These are phyloP conservation scores for Ustilago esculenta DNA, from an alignment of 1,284 basidiomycete genomes.

Conservation along the genomic window DNA sequence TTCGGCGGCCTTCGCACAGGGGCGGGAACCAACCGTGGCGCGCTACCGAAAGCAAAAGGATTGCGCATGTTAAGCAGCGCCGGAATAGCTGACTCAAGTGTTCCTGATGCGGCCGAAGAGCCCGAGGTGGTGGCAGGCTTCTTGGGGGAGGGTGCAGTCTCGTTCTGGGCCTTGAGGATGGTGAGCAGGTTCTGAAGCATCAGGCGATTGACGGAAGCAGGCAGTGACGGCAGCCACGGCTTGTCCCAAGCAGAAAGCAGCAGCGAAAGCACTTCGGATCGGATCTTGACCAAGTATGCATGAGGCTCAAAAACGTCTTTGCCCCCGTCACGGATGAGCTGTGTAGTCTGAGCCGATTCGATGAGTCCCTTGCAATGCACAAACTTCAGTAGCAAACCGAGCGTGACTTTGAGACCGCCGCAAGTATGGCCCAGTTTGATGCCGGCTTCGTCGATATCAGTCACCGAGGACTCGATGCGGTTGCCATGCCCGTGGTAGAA, in stretches of 20 bases:
- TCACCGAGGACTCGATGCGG: conserved; percentile 17
- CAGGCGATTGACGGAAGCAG: conserved; percentile 71
- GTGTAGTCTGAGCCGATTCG: conserved; percentile 83
- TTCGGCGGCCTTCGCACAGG: conserved; percentile 47
- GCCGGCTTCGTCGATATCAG: conserved; percentile 44
- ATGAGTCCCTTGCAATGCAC: conserved; percentile 81
- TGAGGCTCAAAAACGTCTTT: conserved; percentile 76
- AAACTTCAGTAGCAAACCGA: conserved; percentile 81
- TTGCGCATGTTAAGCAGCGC: conserved; percentile 34
- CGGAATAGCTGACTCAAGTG: conserved; percentile 14
- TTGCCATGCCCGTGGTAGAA: conserved; percentile 70
- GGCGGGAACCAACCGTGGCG: conserved; percentile 26
- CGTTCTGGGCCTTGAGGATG: conserved; percentile 79
- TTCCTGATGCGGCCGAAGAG: conserved; percentile 5
- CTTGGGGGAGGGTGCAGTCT: conserved; percentile 36
- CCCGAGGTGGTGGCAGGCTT: conserved; percentile 8
- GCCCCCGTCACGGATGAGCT: conserved; percentile 69
- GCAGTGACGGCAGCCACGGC: conserved; percentile 81
- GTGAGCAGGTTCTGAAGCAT: conserved; percentile 82
- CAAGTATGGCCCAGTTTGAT: conserved; percentile 74
- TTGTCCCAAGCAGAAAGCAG: conserved; percentile 81
- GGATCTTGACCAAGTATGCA: conserved; percentile 84
- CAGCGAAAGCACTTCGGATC: conserved; percentile 77
- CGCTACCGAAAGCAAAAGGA: conserved; percentile 37
- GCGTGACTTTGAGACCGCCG: conserved; percentile 81